phyloP scores from a whole-genome alignment of 495 filamentous ascomycete species.

The Daldinia bambusicola region DNA sequence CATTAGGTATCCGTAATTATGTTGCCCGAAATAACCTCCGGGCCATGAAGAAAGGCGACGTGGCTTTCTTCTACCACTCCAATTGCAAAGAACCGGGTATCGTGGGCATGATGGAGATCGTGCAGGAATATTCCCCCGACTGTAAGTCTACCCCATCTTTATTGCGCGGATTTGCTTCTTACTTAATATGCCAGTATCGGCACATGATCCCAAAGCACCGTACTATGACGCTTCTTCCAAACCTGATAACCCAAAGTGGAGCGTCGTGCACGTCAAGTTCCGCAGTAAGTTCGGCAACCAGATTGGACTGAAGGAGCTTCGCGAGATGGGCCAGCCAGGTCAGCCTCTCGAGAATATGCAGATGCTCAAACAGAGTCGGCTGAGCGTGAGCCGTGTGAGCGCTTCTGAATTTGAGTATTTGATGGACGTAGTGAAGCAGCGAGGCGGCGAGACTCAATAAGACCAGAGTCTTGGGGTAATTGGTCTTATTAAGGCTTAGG shows the following conservation, averaged over 20 bases:
- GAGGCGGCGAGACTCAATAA: constrained; percentile 42
- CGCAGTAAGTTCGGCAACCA: constrained; percentile 79
- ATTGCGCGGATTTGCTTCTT: constrained; percentile 28
- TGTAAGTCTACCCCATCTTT: constrained; percentile 59
- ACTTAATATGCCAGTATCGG: constrained; percentile 67
- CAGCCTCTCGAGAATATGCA: constrained; percentile 81
- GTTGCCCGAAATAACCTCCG: constrained; percentile 85
- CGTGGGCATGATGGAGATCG: constrained; percentile 93
- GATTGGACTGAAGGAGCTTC: constrained; percentile 78
- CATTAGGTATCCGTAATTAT: constrained; percentile 60
- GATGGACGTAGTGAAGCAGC: constrained; percentile 61
- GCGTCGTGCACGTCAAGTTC: constrained; percentile 87
- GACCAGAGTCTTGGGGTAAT: neutral
- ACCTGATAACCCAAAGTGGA: constrained; percentile 87
- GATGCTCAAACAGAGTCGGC: constrained; percentile 77
- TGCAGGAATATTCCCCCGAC: constrained; percentile 81
- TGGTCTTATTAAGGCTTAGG: constrained; percentile 29
- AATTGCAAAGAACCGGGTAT: constrained; percentile 92
- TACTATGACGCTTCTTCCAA: constrained; percentile 84
- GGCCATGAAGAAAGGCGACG: constrained; percentile 88
- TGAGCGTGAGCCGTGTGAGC: constrained; percentile 85
- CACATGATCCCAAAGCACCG: constrained; percentile 78
- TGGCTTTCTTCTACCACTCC: constrained; percentile 98
- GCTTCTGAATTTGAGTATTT: constrained; percentile 84
- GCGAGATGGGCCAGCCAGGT: constrained; percentile 67